Evolutionary conservation across 2,329 filamentous ascomycete species (phyloP).

Genomic region (Aspergillus pseudonomiae): DNA sequence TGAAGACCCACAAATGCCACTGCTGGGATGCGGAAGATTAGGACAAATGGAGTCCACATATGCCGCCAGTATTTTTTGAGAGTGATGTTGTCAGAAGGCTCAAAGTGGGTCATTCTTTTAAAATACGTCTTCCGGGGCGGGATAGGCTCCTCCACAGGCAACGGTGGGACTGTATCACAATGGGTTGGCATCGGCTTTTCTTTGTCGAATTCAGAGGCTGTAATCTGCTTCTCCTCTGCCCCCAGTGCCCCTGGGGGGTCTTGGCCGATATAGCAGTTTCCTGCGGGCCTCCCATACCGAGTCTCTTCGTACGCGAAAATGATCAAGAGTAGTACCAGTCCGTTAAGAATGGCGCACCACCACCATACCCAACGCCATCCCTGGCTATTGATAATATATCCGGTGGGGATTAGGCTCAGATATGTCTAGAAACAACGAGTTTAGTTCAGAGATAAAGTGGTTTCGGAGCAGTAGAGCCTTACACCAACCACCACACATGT

Average conservation of each 20-base stretch:
- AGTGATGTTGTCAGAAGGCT: background rate
- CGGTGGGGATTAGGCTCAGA: slow-evolving; percentile 19
- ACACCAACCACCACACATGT: slow-evolving; percentile 5
- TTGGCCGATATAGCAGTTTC: background rate
- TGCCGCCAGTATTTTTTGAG: slow-evolving; percentile 17
- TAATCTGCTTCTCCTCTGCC: background rate
- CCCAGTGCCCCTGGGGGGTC: background rate
- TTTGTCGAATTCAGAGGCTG: background rate
- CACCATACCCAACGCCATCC: slow-evolving; percentile 58
- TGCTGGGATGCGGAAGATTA: slow-evolving; percentile 53
- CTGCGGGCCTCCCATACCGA: slow-evolving; percentile 22
- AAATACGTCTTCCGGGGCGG: background rate
- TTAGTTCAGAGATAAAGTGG: background rate
- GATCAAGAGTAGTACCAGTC: slow-evolving; percentile 44
- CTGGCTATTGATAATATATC: slow-evolving; percentile 40
- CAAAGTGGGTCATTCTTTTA: background rate
- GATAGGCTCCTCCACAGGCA: background rate
- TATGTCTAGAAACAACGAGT: background rate
- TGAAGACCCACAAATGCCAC: slow-evolving; percentile 44
- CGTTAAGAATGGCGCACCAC: slow-evolving; percentile 50
- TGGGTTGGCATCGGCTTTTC: background rate
- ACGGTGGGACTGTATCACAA: background rate
- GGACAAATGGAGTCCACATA: slow-evolving; percentile 31
- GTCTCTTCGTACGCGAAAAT: slow-evolving; percentile 53
- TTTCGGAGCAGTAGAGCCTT: background rate